Base-by-base conservation (phyloP, 371 early-diverging fungal genomes). In the Mortierella sp. region DNA sequence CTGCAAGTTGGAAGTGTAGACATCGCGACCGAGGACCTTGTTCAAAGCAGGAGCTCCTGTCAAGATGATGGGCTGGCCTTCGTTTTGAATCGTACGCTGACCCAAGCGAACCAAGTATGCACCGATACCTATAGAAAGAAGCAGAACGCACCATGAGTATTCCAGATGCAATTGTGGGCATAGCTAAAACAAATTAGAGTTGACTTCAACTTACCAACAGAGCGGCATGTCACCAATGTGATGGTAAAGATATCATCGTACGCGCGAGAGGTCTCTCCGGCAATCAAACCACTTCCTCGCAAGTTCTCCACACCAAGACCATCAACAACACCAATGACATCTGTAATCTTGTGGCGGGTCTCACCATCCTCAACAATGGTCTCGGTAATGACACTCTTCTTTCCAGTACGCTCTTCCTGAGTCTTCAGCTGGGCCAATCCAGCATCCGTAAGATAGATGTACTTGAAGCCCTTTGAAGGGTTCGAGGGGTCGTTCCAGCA, bases 231-330 rank as follows among this genome's bases (percentile, higher is more conserved):
- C 22, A 98, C 99, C 57, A 99, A 84, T 10, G 98, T 97, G 39
- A 97, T 83, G 24, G 99, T 99, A 79, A 99, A 98, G 71, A 97
- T 97, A 63, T 96, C 95, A 41, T 96, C 91, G 82, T 99, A 99
- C 6, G 98, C 98, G 59, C 90, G 86, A 39, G 94, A 90, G 28
- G 99, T 99, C 56, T 92, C 98, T 60, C 97, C 98, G n/a, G 99
- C 99, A 91, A 98, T 98, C 86, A 97, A 85, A 60, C 97, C 98
- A 43, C 96, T 96, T 21, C 98, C 99, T 49, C 93, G 90, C 85
- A 99, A 89, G 86, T 98, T 98, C 83, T 99, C 99, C n/a, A 98
- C 98, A 60, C 99, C 99, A 41, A 98, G 85, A 22, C 98, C 97
- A 71, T 98, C 94, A 44, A 85, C 81, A 12, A 83, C 79, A 44